phyloP scores from a whole-genome alignment of 1,284 basidiomycete species.

The Melampsora larici-populina region DNA sequence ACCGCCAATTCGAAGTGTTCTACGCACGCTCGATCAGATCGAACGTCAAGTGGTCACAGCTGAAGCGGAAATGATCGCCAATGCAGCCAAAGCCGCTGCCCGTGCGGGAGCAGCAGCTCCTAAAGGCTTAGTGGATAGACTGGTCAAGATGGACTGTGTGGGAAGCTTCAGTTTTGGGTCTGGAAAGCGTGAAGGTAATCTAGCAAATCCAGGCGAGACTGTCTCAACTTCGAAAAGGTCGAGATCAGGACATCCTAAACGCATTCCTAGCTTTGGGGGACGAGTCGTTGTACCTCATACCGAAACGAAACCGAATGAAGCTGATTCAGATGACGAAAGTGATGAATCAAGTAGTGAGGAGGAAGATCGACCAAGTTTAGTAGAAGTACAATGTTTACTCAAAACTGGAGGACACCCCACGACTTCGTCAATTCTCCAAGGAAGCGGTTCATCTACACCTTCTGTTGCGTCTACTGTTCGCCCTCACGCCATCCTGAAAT shows the following conservation, averaged over 20 bases:
- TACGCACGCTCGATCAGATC: slow-evolving; percentile 70
- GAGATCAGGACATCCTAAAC: slow-evolving; percentile 19
- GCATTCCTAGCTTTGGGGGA: slow-evolving; percentile 37
- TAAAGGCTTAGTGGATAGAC: background rate
- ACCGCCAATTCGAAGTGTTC: slow-evolving; percentile 72
- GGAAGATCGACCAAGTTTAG: background rate
- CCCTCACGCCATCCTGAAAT: background rate
- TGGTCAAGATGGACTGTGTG: slow-evolving; percentile 3
- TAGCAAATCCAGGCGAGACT: background rate
- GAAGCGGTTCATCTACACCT: background rate
- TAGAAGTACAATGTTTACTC: background rate
- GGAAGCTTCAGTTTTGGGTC: slow-evolving; percentile 34
- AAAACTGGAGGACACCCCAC: slow-evolving; percentile 1
- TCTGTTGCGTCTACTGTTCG: slow-evolving; percentile 12
- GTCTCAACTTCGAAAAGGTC: background rate
- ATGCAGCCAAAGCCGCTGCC: background rate
- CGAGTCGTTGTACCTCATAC: slow-evolving; percentile 21
- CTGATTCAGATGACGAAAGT: background rate
- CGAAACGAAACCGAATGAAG: background rate
- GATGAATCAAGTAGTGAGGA: background rate
- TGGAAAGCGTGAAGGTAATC: background rate
- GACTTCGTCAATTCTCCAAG: background rate
- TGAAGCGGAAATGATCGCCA: slow-evolving; percentile 57
- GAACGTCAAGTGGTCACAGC: slow-evolving; percentile 75
- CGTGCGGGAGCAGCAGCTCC: background rate